Evolutionary conservation across 768 basidiomycete genomes (phyloP).

Genomic region (Xanthoconium purpureum): DNA sequence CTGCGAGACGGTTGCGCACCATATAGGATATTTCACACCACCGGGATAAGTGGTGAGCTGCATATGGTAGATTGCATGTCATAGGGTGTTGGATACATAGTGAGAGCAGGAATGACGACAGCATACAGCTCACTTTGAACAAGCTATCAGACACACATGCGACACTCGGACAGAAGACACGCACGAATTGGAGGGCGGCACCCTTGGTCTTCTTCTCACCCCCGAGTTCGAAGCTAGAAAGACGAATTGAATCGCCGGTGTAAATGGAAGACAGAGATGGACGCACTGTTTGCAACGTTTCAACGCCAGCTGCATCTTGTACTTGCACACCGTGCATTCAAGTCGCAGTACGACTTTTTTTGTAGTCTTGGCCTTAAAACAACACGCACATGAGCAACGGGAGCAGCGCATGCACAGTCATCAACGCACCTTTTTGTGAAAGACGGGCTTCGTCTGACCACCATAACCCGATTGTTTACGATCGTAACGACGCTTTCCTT

Average conservation of each 20-base stretch:
- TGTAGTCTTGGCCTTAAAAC: conserved; percentile 84
- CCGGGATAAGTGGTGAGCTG: background rate
- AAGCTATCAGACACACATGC: conserved; percentile 1
- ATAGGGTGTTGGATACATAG: conserved; percentile 27
- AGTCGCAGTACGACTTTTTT: conserved; percentile 99
- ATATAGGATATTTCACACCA: background rate
- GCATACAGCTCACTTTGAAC: conserved; percentile 21
- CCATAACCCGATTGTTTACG: conserved; percentile 98
- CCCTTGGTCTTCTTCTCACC: conserved; percentile 99
- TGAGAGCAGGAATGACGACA: conserved; percentile 12
- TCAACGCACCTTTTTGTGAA: conserved; percentile 90
- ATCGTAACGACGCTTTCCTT: conserved; percentile 99
- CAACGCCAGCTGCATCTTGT: conserved; percentile 93
- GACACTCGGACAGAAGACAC: conserved; percentile 32
- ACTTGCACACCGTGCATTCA: conserved; percentile 98
- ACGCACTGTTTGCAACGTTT: conserved; percentile 99
- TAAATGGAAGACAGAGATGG: background rate
- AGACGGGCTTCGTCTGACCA: conserved; percentile 99
- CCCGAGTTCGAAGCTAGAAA: conserved; percentile 90
- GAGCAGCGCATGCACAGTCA: background rate
- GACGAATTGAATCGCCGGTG: background rate
- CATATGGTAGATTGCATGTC: conserved; percentile 28
- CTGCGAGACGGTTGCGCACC: conserved; percentile 28
- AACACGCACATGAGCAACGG: background rate
- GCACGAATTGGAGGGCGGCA: conserved; percentile 89